These are phyloP conservation scores for Phytophthora vignae DNA, from an alignment of 352 stramenopile genomes.

Conservation along the genomic window DNA sequence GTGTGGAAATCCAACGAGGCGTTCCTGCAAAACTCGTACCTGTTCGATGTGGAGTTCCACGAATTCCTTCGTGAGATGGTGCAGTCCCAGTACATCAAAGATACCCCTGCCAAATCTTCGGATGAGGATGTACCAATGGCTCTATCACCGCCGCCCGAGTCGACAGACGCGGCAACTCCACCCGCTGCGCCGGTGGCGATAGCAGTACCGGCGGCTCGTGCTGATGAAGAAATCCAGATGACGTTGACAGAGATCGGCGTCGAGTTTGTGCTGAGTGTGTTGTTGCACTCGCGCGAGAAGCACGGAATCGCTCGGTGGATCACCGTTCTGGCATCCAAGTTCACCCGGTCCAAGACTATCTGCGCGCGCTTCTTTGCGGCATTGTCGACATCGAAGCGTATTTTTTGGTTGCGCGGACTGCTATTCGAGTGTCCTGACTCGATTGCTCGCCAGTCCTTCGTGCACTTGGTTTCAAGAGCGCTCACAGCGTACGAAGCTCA, in stretches of 20 bases:
- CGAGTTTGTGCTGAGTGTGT: conserved; percentile 89
- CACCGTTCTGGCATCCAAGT: conserved; percentile 76
- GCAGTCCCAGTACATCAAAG: conserved; percentile 83
- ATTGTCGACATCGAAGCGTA: conserved; percentile 62
- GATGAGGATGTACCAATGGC: conserved; percentile 32
- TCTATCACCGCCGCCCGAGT: conserved; percentile 21
- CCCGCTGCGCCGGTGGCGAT: conserved; percentile 36
- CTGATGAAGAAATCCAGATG: conserved; percentile 70
- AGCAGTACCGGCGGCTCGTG: conserved; percentile 23
- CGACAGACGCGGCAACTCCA: conserved; percentile 12
- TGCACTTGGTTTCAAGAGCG: conserved; percentile 79
- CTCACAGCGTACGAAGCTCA: conserved; percentile 75
- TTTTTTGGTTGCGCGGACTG: conserved; percentile 68
- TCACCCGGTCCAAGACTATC: conserved; percentile 72
- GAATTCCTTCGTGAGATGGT: conserved; percentile 93
- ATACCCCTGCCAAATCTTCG: conserved; percentile 25
- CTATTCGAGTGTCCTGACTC: conserved; percentile 89
- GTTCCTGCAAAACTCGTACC: conserved; percentile 95
- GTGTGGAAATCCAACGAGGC: conserved; percentile 95
- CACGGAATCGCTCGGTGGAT: conserved; percentile 88
- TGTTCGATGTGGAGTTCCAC: conserved; percentile 97
- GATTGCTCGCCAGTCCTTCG: conserved; percentile 88
- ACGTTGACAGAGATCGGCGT: conserved; percentile 84
- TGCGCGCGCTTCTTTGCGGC: conserved; percentile 76
- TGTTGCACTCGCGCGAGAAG: conserved; percentile 90